Evolutionary conservation across 75 land plant genomes (phyloP), one percentile per base, ranked within the genome.

Genomic region (Adiantum capillusveneris): DNA sequence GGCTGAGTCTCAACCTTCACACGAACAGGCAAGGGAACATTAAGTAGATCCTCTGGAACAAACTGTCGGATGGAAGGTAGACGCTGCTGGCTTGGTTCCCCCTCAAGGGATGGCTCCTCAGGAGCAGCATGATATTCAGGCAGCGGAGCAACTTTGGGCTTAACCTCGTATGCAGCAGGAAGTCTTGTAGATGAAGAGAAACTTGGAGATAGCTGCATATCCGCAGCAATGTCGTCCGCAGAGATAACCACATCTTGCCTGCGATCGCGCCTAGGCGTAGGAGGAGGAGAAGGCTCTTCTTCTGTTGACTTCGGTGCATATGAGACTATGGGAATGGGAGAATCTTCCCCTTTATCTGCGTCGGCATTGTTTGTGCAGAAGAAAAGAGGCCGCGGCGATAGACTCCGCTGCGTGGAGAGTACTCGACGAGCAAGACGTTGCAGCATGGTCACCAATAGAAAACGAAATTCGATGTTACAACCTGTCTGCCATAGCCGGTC

Each of bases 61-160:
- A 57, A 42, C 25, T 62, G 30, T 1, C 22, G 21, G 21, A 51
- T 3, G 37, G 37, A 34, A 26, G 25, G 50, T 1, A 31, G 19
- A 16, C 11, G 24, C 0, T 36, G 9, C 36, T 13, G 29, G 3
- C 9, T 39, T 51, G 19, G 49, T 9, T 46, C 59, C 11, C 44
- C 60, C 64, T 59, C 62, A 25, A 0, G 53, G 13, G 31, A 28
- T 3, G 11, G 63, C 44, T 41, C 66, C 14, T 42, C 60, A 24
- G 43, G 54, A 9, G 37, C 37, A 34, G 37, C 37, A 34, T 34
- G 59, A 46, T 90, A 84, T 53, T 87, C 88, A 28, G 97, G 97
- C 1, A 91, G 70, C 14, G 85, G 87, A 18, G 91, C 91, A 18
- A 84, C 88, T 29, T 71, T 46, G 0, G 64, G 69, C 69, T 59